A percentile compares a stretch with the other conserved stretches of the same genome.
phyloP scores from a whole-genome alignment of 495 filamentous ascomycete genomes.

The Bacidia gigantensis region DNA sequence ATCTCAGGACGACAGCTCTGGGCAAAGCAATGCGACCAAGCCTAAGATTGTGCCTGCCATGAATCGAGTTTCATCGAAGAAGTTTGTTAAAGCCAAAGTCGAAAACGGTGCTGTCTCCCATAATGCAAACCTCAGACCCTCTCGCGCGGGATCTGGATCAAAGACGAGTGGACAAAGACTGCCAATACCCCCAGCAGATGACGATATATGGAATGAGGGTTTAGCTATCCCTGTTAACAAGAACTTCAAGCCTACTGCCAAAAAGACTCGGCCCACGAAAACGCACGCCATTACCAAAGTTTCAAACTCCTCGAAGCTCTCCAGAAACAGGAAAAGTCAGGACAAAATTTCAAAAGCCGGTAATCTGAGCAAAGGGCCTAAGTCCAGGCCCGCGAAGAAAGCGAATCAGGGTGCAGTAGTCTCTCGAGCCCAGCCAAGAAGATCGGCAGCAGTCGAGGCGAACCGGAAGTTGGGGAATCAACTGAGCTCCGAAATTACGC shows the following conservation, averaged over 20 bases:
- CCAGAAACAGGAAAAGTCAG: not conserved
- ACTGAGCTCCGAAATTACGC: constrained; percentile 4
- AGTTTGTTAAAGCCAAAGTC: too few species aligned
- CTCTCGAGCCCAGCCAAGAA: not conserved
- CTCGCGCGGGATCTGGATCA: too few species aligned
- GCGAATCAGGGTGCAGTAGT: too few species aligned
- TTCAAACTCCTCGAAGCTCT: not conserved
- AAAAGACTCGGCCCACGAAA: too few species aligned
- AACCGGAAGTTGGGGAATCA: constrained; percentile 11
- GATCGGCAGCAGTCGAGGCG: constrained; percentile 19
- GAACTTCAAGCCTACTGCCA: too few species aligned
- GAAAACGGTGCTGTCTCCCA: too few species aligned
- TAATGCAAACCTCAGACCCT: too few species aligned
- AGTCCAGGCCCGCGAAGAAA: not conserved
- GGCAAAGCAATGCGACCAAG: too few species aligned
- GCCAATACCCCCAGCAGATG: not conserved
- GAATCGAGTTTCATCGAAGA: too few species aligned
- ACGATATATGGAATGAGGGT: not conserved
- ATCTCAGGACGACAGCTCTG: too few species aligned
- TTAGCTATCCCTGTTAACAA: not conserved
- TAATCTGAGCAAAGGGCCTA: not conserved
- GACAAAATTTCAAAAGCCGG: not conserved
- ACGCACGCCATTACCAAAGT: not conserved
- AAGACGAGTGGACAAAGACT: not conserved
- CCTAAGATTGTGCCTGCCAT: too few species aligned